A percentile compares a stretch with the other conserved stretches of the same genome.
Conservation (phyloP, 192 early-diverging fungal genomes). For the Entomortierella chlamydospora region DNA sequence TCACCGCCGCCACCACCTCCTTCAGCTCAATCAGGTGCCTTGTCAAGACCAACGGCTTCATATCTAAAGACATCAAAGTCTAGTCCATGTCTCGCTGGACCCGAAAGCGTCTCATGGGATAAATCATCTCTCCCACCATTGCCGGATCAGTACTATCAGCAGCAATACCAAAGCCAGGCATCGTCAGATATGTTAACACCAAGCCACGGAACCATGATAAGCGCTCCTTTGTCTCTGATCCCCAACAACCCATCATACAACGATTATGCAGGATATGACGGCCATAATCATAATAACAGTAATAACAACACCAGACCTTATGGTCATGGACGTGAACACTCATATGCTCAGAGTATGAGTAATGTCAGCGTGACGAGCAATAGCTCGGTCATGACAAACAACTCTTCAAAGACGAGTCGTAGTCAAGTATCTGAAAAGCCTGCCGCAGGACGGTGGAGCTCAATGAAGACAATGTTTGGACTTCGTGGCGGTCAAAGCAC, state of each 20-base stretch:
- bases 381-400: no score
- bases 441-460: slow-evolving; percentile 31
- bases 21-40: not conserved
- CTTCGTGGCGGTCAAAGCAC: slow-evolving; percentile 33
- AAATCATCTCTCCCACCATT: not conserved
- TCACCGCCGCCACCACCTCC: not conserved
- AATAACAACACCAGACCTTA: slow-evolving; percentile 6
- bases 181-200: not conserved
- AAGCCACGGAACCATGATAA: slow-evolving; percentile 10
- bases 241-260: not conserved
- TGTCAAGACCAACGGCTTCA: slow-evolving; percentile 16
- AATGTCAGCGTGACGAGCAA: slow-evolving; percentile 15
- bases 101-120: not conserved
- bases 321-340: not conserved
- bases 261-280: not conserved
- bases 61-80: slow-evolving; percentile 38
- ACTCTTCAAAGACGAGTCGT: not conserved
- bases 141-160: slow-evolving; percentile 18
- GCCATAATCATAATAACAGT: not conserved
- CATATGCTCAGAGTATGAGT: slow-evolving; percentile 27
- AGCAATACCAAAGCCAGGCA: slow-evolving; percentile 12
- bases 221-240: slow-evolving; percentile 24
- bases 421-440: slow-evolving; percentile 2
- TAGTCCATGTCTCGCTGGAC: slow-evolving; percentile 17
- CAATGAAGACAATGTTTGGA: slow-evolving; percentile 46